Base-by-base conservation (phyloP, 176 grass and related monocot genomes). In the Zoysia pacifica region DNA sequence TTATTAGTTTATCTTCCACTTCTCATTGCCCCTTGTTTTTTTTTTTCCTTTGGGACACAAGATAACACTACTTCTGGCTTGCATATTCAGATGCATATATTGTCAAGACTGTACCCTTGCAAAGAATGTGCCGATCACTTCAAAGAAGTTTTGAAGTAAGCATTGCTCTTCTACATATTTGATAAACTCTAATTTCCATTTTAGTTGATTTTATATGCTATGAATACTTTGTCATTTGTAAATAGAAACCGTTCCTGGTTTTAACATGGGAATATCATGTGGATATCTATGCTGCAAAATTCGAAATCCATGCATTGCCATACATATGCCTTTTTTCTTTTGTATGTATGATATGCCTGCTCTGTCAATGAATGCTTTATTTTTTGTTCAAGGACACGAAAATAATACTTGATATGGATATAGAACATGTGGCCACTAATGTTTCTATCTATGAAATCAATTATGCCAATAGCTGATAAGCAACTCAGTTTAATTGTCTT, bases 81-180 rank as follows among this genome's bases (percentile, higher is more conserved):
- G 2, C 45, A 77, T 81, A 64, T 82, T 75, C 81, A 99, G 96
- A 91, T 99, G 92, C 86, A 91, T 54, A 88, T 99, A 82, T 54
- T 95, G 47, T 94, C 92, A 14, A 87, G 96, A 78, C 73, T 95
- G 18, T 99, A 99, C 50, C 96, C 96, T 72, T 99, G 96, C 85
- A 99, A 91, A 89, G 92, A 99, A 84, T 99, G 96, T 15, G 86
- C 90, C 16, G 88, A 89, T 75, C 92, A 99, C 93, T 95, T 99
- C 81, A 93, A 93, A 76, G 90, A 95, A 89, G 83, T 99, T 69
- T 81, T 99, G 75, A 95, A 91, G 92, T 99, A 94, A 98, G 95
- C 68, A 75, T 67, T 73, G 35, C 40, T 65, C 38, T 79, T 61
- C 53, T n/a, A 42, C 13, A 67, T 76, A 55, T 76, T 71, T 41